Evolutionary conservation across 192 early-diverging fungal genomes (phyloP).

Genomic region (Neocallimastix lanati): DNA sequence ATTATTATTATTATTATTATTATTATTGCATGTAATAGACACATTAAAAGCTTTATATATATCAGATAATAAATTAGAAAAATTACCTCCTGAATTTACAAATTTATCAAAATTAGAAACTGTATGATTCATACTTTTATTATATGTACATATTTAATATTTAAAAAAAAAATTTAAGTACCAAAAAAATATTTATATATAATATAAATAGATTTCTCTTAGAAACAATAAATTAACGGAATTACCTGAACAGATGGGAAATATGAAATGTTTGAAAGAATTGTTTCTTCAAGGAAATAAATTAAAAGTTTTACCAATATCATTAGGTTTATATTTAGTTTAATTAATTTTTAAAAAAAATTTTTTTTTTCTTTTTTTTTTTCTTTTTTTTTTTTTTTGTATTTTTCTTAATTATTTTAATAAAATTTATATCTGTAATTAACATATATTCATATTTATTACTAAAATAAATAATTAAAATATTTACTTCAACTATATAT

Average conservation of each 20-base stretch:
- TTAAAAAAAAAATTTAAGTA: too few species aligned
- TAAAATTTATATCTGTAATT: too few species aligned
- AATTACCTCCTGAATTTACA: neutral
- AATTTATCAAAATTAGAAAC: neutral
- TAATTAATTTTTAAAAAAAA: too few species aligned
- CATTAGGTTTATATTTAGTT: neutral
- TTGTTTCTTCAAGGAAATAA: neutral
- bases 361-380: too few species aligned
- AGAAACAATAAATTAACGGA: neutral
- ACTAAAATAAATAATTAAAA: too few species aligned
- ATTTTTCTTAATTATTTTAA: too few species aligned
- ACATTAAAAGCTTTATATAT: neutral
- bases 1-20: too few species aligned
- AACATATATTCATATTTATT: too few species aligned
- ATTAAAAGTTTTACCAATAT: neutral
- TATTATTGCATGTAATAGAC: neutral
- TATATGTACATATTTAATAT: too few species aligned
- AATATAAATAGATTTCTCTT: neutral
- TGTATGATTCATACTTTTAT: neutral
- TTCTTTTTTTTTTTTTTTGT: too few species aligned
- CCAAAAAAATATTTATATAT: too few species aligned
- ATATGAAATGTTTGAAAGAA: neutral
- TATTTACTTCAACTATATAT: too few species aligned
- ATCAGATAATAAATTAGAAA: neutral
- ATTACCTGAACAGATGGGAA: neutral